Base-by-base conservation (phyloP, 441 rosid genomes). In the Viola pubescens region DNA sequence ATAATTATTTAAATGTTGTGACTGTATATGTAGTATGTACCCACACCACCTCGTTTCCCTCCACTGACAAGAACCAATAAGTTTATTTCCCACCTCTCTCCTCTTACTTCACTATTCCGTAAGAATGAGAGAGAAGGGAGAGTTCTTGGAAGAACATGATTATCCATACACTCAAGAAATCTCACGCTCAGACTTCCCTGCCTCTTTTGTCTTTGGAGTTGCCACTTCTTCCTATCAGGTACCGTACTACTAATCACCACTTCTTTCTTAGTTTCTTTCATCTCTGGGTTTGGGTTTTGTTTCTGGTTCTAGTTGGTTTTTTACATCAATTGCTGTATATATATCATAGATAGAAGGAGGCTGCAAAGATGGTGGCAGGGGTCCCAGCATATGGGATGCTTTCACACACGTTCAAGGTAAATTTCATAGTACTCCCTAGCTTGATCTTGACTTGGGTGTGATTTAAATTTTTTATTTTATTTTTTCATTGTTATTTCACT, bases 171-270 rank as follows among this genome's bases (percentile, higher is more conserved):
- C 55, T 37, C 67, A 63, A 34, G 53, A 68, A 52, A 58, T 77
- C 37, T 41, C 64, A 63, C 82, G 84, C 61, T 63, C 74, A 55
- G 68, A 73, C 43, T 91, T 91, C 79, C 98, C 95, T 49, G 74
- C 90, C 53, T 8, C 59, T 48, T 85, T 85, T 78, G 69, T 82
- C 66, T 85, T 85, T 63, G 98, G 97, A 60, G 91, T 85, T 48
- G 84, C 94, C 71, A 85, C 98, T 58, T 72, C 98, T 58, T 91
- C 97, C 58, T 89, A 85, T 64, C 96, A 88, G 87, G 98, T 82
- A 7, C 42, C n/a, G 39, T 13, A 37, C 46, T 16, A 16, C 19
- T 16, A 11, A 49, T 4, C 54, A 44, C 48, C 9, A 26, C 54
- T 45, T 41, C 74, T 46, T 38, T 6, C 9, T 37, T 46, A 5